phyloP scores from a whole-genome alignment of 805 yeast genomes.

The Tetrapisispora pingtungensis region DNA sequence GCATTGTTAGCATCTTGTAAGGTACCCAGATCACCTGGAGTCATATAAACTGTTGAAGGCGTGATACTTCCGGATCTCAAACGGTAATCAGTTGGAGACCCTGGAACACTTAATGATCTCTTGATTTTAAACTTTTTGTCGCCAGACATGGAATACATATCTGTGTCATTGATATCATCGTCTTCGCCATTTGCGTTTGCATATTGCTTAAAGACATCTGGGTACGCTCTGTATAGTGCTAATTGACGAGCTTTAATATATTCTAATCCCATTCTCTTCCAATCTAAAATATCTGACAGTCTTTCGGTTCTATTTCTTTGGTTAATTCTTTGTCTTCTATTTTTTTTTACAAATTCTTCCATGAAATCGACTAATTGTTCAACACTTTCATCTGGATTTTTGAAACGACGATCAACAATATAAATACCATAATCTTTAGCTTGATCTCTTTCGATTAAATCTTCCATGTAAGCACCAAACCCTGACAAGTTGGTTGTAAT shows the following conservation, averaged over 20 bases:
- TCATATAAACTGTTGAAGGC: conserved; percentile 55
- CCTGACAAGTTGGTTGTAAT: conserved; percentile 94
- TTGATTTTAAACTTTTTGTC: conserved; percentile 58
- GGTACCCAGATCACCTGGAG: conserved; percentile 97
- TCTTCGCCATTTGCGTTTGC: conserved; percentile 20
- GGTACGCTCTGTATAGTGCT: conserved; percentile 88
- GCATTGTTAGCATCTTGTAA: conserved; percentile 79
- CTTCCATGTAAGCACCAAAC: conserved; percentile 98
- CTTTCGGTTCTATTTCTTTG: conserved; percentile 97
- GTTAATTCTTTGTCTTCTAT: conserved; percentile 93
- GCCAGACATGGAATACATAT: conserved; percentile 27
- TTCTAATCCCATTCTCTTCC: conserved; percentile 98
- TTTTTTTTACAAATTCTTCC: conserved; percentile 80
- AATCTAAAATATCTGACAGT: conserved; percentile 81
- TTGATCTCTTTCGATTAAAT: conserved; percentile 68
- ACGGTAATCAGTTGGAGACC: conserved; percentile 66
- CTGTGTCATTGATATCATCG: conserved; percentile 21
- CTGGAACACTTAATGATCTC: conserved; percentile 93
- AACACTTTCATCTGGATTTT: conserved; percentile 86
- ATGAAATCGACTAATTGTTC: conserved; percentile 81
- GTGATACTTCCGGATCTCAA: conserved; percentile 14
- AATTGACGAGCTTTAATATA: conserved; percentile 90
- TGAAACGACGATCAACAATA: conserved; percentile 88
- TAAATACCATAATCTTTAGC: conserved; percentile 94
- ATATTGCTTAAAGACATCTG: conserved; percentile 54